Evolutionary conservation across 768 basidiomycete genomes (phyloP).

Genomic region (Lactarius quietus): DNA sequence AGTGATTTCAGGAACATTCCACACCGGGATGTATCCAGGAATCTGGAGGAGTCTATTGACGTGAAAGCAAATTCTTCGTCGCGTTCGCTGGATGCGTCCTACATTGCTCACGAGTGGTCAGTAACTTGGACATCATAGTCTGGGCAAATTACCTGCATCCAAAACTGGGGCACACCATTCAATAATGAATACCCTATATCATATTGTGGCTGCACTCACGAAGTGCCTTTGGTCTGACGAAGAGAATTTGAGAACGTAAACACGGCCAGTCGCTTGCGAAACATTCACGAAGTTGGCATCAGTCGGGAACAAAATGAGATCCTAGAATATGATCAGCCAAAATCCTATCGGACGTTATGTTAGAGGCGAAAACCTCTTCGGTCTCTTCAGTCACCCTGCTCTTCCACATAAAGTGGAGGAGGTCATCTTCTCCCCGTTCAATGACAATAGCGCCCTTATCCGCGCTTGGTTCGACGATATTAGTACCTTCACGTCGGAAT

Average conservation of each 20-base stretch:
- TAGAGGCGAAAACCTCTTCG: conserved; percentile 51
- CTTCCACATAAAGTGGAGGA: conserved; percentile 80
- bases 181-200: neutral
- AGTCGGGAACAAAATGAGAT: conserved; percentile 81
- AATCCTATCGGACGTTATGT: neutral
- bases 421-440: conserved; percentile 65
- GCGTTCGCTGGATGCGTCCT: conserved; percentile 65
- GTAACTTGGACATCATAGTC: neutral
- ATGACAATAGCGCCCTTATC: conserved; percentile 73
- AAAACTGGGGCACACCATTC: conserved; percentile 51
- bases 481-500: conserved; percentile 61
- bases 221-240: conserved; percentile 89
- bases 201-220: conserved; percentile 43
- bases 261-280: conserved; percentile 61
- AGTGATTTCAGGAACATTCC: conserved; percentile 41
- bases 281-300: conserved; percentile 83
- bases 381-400: conserved; percentile 56
- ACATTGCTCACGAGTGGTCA: conserved; percentile 8
- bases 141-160: conserved; percentile 65
- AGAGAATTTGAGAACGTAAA: conserved; percentile 88
- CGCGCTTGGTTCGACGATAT: conserved; percentile 61
- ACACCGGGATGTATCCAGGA: conserved; percentile 56
- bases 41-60: conserved; percentile 69
- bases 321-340: conserved; percentile 41
- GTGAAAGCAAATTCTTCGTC: conserved; percentile 74